Evolutionary conservation across 352 stramenopile genomes (phyloP).

Genomic region (Pythium insidiosum): DNA sequence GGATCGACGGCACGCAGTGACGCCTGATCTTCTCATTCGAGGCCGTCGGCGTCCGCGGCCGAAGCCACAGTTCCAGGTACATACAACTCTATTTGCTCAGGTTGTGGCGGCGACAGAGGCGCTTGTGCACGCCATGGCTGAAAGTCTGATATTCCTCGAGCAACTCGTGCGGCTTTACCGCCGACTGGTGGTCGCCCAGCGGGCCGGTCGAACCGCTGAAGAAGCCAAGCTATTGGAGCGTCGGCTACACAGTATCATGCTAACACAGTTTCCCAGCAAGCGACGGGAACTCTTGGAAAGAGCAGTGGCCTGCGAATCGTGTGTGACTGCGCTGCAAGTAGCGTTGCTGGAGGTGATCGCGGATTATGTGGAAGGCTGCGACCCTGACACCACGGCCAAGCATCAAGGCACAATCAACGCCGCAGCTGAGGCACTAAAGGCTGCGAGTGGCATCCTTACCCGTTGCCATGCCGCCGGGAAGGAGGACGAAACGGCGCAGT

Average conservation of each 20-base stretch:
- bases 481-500: no score
- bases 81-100: no score
- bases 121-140: neutral
- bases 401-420: no score
- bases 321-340: neutral
- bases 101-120: no score
- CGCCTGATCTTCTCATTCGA: constrained; percentile 11
- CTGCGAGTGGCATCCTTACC: no score
- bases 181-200: constrained; percentile 32
- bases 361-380: neutral
- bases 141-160: constrained; percentile 21
- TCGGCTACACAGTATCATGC: constrained; percentile 26
- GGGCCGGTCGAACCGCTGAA: constrained; percentile 42
- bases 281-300: constrained; percentile 1
- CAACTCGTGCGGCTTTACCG: constrained; percentile 41
- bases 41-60: constrained; percentile 4
- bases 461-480: no score
- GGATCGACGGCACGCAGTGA: constrained; percentile 11
- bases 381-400: neutral
- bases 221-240: constrained; percentile 68
- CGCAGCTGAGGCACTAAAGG: neutral
- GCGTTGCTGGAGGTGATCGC: neutral
- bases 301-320: neutral
- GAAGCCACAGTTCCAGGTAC: constrained; percentile 6
- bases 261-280: constrained; percentile 12